Conservation (phyloP, 1,139 yeast species). For the Yamadazyma trypodendri region DNA sequence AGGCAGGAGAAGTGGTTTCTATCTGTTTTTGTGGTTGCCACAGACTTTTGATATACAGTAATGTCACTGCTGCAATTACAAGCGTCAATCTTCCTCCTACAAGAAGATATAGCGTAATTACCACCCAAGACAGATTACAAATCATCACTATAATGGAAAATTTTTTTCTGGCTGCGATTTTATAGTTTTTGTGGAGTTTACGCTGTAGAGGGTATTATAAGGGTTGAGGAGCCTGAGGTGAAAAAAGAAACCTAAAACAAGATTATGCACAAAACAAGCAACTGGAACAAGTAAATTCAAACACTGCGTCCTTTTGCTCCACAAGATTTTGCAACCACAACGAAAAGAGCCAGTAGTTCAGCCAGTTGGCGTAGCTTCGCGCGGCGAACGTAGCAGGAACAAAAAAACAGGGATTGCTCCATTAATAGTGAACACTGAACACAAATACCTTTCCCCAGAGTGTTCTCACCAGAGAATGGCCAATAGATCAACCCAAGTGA, state of each 20-base stretch:
- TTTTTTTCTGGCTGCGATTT: slow-evolving; percentile 6
- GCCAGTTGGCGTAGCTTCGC: background rate
- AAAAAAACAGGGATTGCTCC: background rate
- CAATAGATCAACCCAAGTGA: slow-evolving; percentile 11
- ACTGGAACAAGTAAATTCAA: no score
- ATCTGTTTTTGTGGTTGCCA: background rate
- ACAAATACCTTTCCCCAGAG: background rate
- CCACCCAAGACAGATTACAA: slow-evolving; percentile 9
- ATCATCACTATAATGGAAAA: slow-evolving; percentile 11
- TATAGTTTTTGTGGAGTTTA: background rate
- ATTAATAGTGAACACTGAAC: background rate
- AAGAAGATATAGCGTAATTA: slow-evolving; percentile 11
- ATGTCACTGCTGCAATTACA: slow-evolving; percentile 10
- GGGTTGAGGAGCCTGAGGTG: slow-evolving; percentile 1
- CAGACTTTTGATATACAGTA: background rate
- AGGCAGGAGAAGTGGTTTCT: background rate
- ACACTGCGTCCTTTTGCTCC: background rate
- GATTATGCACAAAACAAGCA: no score
- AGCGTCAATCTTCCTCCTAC: slow-evolving; percentile 33
- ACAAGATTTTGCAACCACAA: background rate
- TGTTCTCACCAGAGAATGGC: slow-evolving; percentile 12
- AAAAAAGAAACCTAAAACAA: background rate
- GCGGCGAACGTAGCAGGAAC: background rate
- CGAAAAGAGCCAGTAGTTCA: no score
- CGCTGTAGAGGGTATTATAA: no score